Evolutionary conservation across 306 rosid species (phyloP), one percentile per base, ranked within the genome.

Genomic region (Malus orientalis): DNA sequence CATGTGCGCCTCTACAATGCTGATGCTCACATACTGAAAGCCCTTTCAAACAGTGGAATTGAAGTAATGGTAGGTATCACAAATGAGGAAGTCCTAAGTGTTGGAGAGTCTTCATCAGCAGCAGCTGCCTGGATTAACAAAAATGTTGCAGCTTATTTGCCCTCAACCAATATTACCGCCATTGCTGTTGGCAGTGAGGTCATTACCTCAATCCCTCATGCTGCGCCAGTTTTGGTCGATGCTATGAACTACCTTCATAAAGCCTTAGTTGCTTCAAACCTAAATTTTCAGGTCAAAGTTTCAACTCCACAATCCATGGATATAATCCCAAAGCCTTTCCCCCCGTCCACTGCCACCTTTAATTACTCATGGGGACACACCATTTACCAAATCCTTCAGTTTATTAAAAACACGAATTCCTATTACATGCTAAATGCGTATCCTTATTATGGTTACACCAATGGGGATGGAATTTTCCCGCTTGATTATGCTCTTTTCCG

Each of bases 151-250:
- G 90, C 98, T 71, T 88, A 92, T 64, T 60, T 89, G 86, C 97
- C 98, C 61, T 81, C 86, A 29, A 92, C 96, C 25, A 95, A 92
- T 74, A 95, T 95, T 79, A 90, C 98, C 7, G 85, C 96, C 75
- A 84, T 94, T 79, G 87, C 96, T 10, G 96, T 92, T 40, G 98
- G 98, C 66, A 94, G 97, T 73, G 93, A 92, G 78, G 96, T 94
- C 82, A 95, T 94, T 66, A 86, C 91, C 23, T 40, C 85, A 69
- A 69, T 92, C 42, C 98, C 97, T 53, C 84, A 92, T 54, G 89
- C 82, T 55, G 93, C 96, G 15, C 86, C 95, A 10, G 88, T 90
- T 76, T 83, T 94, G 67, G 92, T 94, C 76, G 86, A 93, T 42
- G 96, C 97, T 57, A 86, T 95, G 97, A 89, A 89, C 77, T 84